Percentiles rank a stretch among this genome's conserved stretches.
Conservation (phyloP, 345 rosid genomes). For the Diplotaxis tenuifolia region DNA sequence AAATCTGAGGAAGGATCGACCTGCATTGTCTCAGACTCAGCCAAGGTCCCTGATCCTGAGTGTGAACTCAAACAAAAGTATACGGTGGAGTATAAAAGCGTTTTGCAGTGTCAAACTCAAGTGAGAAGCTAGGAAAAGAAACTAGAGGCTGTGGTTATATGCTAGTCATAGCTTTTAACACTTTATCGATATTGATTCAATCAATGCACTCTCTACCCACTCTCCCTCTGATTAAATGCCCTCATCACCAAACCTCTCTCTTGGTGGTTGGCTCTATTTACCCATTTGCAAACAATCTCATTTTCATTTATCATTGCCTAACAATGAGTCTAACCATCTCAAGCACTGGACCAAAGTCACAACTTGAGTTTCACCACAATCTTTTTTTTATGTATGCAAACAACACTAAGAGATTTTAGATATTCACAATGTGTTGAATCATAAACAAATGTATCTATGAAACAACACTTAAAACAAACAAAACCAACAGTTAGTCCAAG, state of each 20-base stretch:
- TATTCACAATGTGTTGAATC: slow-evolving; percentile 34
- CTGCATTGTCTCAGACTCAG: too few relatives aligned
- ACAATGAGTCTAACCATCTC: neutral
- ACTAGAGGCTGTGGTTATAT: neutral
- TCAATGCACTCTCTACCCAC: slow-evolving; percentile 25
- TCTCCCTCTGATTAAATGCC: slow-evolving; percentile 24
- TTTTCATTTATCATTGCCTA: neutral
- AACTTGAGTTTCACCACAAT: slow-evolving; percentile 1
- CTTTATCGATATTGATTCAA: slow-evolving; percentile 9
- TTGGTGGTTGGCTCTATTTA: slow-evolving; percentile 20
- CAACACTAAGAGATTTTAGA: slow-evolving; percentile 14
- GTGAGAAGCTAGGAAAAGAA: neutral
- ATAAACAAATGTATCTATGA: slow-evolving; percentile 31
- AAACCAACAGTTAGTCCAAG: slow-evolving; percentile 28
- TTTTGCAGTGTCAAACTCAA: neutral
- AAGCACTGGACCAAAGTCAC: neutral
- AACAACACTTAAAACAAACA: slow-evolving; percentile 19
- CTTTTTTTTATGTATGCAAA: slow-evolving; percentile 2
- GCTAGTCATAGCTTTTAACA: neutral
- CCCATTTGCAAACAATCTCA: neutral
- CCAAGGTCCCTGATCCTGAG: too few relatives aligned
- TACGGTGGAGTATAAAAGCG: too few relatives aligned
- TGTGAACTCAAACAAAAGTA: too few relatives aligned
- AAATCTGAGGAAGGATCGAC: too few relatives aligned
- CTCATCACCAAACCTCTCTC: slow-evolving; percentile 20